phyloP scores from a whole-genome alignment of 306 rosid species.

The Myrica gale region DNA sequence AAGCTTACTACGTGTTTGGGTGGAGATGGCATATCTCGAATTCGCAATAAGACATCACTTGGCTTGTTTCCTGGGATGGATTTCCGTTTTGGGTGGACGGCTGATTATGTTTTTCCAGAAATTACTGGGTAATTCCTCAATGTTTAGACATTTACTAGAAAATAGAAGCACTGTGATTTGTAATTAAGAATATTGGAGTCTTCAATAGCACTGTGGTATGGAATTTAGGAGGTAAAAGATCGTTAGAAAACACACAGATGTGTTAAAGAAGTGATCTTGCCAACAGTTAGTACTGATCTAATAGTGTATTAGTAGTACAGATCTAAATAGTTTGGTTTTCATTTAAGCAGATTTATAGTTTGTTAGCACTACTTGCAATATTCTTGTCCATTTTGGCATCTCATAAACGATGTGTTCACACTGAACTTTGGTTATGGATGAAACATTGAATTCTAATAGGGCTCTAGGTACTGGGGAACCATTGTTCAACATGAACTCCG shows the following conservation, averaged over 20 bases:
- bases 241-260: no score
- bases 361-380: neutral
- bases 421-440: neutral
- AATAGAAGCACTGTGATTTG: slow-evolving; percentile 5
- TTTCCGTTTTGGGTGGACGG: slow-evolving; percentile 94
- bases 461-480: slow-evolving; percentile 86
- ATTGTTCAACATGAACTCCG: slow-evolving; percentile 85
- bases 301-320: neutral
- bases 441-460: slow-evolving; percentile 37
- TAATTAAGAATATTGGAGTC: neutral
- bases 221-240: no score
- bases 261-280: neutral
- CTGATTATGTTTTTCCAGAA: slow-evolving; percentile 90
- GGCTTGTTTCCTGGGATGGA: slow-evolving; percentile 79
- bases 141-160: slow-evolving; percentile 19
- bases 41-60: slow-evolving; percentile 73
- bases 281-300: neutral
- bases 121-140: slow-evolving; percentile 64
- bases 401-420: neutral
- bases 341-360: neutral
- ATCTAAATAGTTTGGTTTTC: no score
- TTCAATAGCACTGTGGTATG: no score
- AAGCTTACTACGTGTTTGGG: slow-evolving; percentile 91
- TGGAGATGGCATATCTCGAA: slow-evolving; percentile 85
- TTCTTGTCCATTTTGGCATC: neutral